Evolutionary conservation across 2,329 filamentous ascomycete genomes (phyloP).

Genomic region (Venturiaceae sp.): DNA sequence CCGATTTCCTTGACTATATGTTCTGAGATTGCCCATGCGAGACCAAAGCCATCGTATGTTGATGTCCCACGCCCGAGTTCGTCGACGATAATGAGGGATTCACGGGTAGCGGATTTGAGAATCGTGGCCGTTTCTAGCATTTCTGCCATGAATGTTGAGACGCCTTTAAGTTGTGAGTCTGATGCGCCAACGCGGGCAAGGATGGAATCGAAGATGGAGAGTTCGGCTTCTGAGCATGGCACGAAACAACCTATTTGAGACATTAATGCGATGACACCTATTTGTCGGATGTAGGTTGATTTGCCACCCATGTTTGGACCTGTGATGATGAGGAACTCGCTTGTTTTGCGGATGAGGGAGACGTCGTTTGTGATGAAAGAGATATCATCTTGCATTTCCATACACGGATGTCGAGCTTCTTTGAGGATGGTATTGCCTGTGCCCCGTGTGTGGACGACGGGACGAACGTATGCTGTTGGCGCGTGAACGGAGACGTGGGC

Average conservation of each 20-base stretch:
- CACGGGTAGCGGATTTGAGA: conserved; percentile 87
- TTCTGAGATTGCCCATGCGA: conserved; percentile 98
- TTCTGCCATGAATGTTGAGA: conserved; percentile 98
- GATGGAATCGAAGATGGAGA: conserved; percentile 95
- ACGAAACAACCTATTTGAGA: conserved; percentile 96
- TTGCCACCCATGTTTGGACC: conserved; percentile 99
- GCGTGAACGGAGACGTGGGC: conserved; percentile 91
- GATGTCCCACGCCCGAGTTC: conserved; percentile 93
- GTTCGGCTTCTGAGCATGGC: conserved; percentile 77
- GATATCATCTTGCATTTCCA: conserved; percentile 98
- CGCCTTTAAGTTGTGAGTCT: conserved; percentile 94
- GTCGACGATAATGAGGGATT: conserved; percentile 97
- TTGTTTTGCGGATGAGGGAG: conserved; percentile 63
- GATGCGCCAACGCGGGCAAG: conserved; percentile 91
- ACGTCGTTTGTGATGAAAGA: conserved; percentile 99
- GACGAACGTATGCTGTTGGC: conserved; percentile 81
- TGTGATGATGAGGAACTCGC: conserved; percentile 92
- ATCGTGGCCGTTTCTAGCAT: conserved; percentile 99
- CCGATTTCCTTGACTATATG: conserved; percentile 94
- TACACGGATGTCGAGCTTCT: conserved; percentile 90
- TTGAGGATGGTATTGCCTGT: conserved; percentile 82
- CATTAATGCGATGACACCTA: conserved; percentile 94
- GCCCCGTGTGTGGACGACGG: conserved; percentile 81
- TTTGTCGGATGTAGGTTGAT: conserved; percentile 95
- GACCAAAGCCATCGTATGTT: conserved; percentile 94